phyloP scores from a whole-genome alignment of 768 basidiomycete species.

The Mycena latifolia region DNA sequence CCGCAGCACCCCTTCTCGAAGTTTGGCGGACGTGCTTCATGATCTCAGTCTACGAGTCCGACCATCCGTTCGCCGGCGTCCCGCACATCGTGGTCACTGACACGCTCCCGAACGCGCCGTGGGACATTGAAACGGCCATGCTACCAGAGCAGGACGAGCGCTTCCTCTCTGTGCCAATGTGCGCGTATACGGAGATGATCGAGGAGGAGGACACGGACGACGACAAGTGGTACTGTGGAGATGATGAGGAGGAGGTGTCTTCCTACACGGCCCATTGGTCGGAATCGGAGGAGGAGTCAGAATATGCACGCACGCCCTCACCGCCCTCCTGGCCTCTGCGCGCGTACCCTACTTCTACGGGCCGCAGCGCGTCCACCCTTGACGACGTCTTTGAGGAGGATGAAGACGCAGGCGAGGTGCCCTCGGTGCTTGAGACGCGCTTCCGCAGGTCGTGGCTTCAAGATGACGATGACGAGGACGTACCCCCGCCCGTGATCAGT shows the following conservation, averaged over 20 bases:
- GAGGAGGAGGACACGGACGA: conserved; percentile 11
- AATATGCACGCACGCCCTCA: conserved; percentile 34
- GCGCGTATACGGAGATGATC: conserved; percentile 7
- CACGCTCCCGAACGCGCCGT: conserved; percentile 54
- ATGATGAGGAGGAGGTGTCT: background rate
- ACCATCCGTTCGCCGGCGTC: conserved; percentile 48
- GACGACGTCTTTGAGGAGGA: conserved; percentile 34
- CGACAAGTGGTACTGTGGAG: conserved; percentile 11
- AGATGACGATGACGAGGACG: conserved; percentile 32
- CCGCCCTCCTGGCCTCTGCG: conserved; percentile 26
- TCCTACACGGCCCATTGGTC: background rate
- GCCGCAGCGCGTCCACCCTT: conserved; percentile 1
- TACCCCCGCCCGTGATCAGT: background rate
- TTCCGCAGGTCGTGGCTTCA: conserved; percentile 28
- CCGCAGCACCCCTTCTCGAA: conserved; percentile 49
- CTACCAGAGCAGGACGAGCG: conserved; percentile 22
- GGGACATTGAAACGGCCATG: conserved; percentile 33
- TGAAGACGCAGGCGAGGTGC: conserved; percentile 18
- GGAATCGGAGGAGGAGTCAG: conserved; percentile 31
- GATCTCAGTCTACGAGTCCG: conserved; percentile 57
- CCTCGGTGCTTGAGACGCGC: conserved; percentile 21
- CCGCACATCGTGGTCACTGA: conserved; percentile 62
- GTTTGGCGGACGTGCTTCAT: conserved; percentile 40
- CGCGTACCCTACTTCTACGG: background rate
- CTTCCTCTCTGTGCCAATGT: conserved; percentile 17